phyloP scores from a whole-genome alignment of 208 protist species.

The Wallacemonas sp. region DNA sequence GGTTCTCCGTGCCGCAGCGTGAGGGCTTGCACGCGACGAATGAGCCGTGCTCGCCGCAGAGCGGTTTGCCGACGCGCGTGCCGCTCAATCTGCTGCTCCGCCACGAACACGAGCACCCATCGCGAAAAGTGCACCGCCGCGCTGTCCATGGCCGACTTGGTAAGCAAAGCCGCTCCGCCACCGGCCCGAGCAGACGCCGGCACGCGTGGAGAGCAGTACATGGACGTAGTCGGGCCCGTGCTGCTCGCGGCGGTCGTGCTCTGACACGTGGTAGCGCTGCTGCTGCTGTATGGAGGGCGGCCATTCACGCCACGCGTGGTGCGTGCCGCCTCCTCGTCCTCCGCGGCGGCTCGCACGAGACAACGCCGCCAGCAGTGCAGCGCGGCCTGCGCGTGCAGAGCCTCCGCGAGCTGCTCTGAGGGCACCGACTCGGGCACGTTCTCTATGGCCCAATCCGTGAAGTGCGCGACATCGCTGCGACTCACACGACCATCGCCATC shows the following conservation, averaged over 20 bases:
- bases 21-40: conserved; percentile 4
- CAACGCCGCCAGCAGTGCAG: conserved; percentile 63
- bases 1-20: background rate
- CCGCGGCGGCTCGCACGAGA: conserved; percentile 29
- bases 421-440: conserved; percentile 30
- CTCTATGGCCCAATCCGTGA: conserved; percentile 59
- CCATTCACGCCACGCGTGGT: conserved; percentile 3
- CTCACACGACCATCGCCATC: conserved; percentile 64
- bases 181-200: no score
- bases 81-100: conserved; percentile 31
- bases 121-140: conserved; percentile 49
- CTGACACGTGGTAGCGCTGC: conserved; percentile 11
- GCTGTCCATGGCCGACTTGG: conserved; percentile 12
- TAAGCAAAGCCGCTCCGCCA: background rate
- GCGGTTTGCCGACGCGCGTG: conserved; percentile 16
- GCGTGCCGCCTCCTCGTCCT: conserved; percentile 3
- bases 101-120: conserved; percentile 53
- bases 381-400: conserved; percentile 46
- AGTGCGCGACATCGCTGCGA: conserved; percentile 43
- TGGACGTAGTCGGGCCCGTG: no score
- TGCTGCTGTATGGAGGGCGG: conserved; percentile 10
- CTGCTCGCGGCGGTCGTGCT: no score
- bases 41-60: conserved; percentile 5
- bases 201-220: no score
- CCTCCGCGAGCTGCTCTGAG: conserved; percentile 52